These are phyloP conservation scores for Sequoiadendron giganteum DNA, from an alignment of 75 land plant species.

Conservation along the genomic window DNA sequence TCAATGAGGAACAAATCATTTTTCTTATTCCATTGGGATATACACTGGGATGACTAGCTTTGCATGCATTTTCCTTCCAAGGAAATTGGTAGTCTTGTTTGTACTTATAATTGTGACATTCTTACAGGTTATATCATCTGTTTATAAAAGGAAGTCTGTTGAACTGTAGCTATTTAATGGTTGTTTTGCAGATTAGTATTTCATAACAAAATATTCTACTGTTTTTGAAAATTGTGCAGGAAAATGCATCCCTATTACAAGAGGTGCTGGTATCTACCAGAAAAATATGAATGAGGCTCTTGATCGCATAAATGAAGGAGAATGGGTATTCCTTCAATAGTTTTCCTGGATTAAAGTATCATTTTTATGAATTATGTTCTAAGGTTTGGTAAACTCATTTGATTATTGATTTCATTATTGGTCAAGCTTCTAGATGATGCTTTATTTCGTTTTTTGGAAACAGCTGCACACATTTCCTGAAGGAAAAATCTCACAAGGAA, in stretches of 20 bases:
- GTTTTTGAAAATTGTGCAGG: slow-evolving; percentile 44
- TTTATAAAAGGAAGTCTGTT: not conserved
- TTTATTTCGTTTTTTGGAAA: not conserved
- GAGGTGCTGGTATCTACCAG: slow-evolving; percentile 97
- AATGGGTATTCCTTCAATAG: slow-evolving; percentile 58
- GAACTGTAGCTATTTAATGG: not conserved
- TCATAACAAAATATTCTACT: not conserved
- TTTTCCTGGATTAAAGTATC: slow-evolving; percentile 3
- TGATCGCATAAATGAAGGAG: slow-evolving; percentile 75
- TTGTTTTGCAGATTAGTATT: not conserved
- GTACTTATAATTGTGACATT: not conserved
- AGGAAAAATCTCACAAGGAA: slow-evolving; percentile 86
- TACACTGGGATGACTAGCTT: not conserved
- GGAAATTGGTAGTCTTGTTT: not conserved
- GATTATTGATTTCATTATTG: not conserved
- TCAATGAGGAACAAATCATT: not conserved
- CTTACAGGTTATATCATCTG: not conserved
- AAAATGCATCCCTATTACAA: slow-evolving; percentile 94
- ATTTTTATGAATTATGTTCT: not conserved
- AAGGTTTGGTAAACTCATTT: not conserved
- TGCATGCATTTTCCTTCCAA: not conserved
- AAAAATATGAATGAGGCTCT: slow-evolving; percentile 92
- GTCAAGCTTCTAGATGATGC: not conserved
- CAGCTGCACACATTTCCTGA: slow-evolving; percentile 99
- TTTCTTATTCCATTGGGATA: not conserved